Evolutionary conservation across 768 basidiomycete species (phyloP).

Genomic region (Podaxis pistillaris): DNA sequence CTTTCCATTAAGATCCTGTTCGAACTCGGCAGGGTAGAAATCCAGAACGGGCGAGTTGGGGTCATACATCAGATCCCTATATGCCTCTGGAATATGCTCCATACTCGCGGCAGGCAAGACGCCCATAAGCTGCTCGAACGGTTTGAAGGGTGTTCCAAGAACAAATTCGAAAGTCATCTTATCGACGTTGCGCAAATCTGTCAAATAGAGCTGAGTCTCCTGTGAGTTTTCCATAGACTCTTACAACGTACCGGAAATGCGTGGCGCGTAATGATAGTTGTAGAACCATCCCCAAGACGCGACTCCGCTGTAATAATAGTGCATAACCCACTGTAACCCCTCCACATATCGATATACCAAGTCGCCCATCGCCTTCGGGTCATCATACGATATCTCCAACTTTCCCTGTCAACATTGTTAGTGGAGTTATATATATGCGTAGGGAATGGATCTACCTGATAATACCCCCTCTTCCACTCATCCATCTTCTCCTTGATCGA

Average conservation of each 20-base stretch:
- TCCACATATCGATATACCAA: conserved; percentile 84
- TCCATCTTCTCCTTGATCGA: conserved; percentile 81
- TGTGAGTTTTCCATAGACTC: not conserved
- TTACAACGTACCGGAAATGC: conserved; percentile 76
- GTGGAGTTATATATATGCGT: not conserved
- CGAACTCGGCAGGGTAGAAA: conserved; percentile 93
- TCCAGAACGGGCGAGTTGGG: conserved; percentile 84
- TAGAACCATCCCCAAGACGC: conserved; percentile 99
- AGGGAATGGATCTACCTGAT: conserved; percentile 53
- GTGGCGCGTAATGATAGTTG: conserved; percentile 95
- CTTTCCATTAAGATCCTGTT: conserved; percentile 95
- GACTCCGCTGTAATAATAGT: conserved; percentile 97
- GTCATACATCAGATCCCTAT: conserved; percentile 89
- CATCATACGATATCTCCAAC: conserved; percentile 74
- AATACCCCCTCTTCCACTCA: conserved; percentile 90
- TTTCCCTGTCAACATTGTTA: conserved; percentile 61
- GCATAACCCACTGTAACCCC: conserved; percentile 98
- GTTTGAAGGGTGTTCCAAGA: conserved; percentile 85
- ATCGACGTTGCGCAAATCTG: conserved; percentile 66
- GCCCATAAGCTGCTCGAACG: conserved; percentile 97
- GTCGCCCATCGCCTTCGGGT: conserved; percentile 64
- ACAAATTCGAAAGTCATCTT: conserved; percentile 85
- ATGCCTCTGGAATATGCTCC: conserved; percentile 85
- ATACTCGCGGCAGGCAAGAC: conserved; percentile 90
- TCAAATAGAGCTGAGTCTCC: conserved; percentile 1